A percentile compares a stretch with the other conserved stretches of the same genome.
Conservation (phyloP, 352 stramenopile genomes). For the Albugo candida region DNA sequence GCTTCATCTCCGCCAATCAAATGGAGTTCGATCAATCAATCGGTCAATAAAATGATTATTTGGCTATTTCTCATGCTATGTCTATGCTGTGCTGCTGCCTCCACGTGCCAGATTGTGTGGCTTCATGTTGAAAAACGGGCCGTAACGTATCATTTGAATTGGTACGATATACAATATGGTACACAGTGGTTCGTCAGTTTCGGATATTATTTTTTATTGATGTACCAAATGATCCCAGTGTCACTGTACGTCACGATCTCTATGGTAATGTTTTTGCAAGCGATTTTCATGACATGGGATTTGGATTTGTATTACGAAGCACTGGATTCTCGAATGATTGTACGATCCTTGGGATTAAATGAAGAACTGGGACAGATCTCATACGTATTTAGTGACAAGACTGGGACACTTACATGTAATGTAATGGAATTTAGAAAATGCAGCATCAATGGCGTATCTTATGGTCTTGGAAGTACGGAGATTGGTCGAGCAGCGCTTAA, state of each 20-base stretch:
- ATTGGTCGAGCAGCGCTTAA: conserved; percentile 48
- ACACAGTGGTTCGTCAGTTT: conserved; percentile 67
- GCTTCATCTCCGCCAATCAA: conserved; percentile 32
- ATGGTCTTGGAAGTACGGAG: conserved; percentile 76
- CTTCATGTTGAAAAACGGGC: conserved; percentile 21
- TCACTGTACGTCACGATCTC: conserved; percentile 96
- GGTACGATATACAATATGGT: conserved; percentile 19
- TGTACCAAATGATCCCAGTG: conserved; percentile 95
- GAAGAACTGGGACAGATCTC: conserved; percentile 85
- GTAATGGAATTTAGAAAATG: conserved; percentile 92
- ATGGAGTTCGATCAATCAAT: conserved; percentile 70
- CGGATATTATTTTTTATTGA: conserved; percentile 87
- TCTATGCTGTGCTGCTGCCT: conserved; percentile 26
- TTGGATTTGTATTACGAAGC: conserved; percentile 84
- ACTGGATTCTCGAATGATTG: conserved; percentile 73
- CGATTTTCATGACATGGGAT: conserved; percentile 86
- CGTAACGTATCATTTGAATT: conserved; percentile 23
- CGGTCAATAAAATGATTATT: conserved; percentile 64
- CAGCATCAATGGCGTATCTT: conserved; percentile 83
- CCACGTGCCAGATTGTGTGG: conserved; percentile 42
- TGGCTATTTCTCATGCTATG: conserved; percentile 52
- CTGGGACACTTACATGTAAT: conserved; percentile 86
- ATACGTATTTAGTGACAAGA: conserved; percentile 87
- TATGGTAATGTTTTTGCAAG: conserved; percentile 89
- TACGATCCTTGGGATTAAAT: conserved; percentile 69